Conservation (phyloP, 169 alveolate genomes). For the Plasmodium vivax region DNA sequence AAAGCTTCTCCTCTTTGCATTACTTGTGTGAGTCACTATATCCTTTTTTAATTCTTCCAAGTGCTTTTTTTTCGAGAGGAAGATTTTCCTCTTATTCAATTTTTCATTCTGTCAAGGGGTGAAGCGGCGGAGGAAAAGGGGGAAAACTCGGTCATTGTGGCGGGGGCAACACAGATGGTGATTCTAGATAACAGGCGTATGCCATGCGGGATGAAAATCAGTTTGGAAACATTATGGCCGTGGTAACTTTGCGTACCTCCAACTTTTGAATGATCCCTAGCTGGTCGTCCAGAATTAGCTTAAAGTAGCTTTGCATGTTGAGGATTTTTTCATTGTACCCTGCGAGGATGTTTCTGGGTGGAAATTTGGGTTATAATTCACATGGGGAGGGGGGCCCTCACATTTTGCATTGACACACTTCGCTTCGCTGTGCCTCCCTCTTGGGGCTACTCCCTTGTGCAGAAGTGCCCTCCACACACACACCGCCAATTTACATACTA, state of each 20-base stretch:
- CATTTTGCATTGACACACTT: neutral
- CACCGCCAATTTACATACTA: neutral
- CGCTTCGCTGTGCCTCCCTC: neutral
- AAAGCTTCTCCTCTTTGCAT: neutral
- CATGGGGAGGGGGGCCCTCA: neutral
- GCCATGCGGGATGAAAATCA: neutral
- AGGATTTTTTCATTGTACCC: conserved; percentile 31
- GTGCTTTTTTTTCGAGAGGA: conserved; percentile 24
- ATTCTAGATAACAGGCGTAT: neutral
- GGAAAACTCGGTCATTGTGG: neutral
- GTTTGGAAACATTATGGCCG: neutral
- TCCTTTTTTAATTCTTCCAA: conserved; percentile 44
- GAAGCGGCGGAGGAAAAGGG: neutral
- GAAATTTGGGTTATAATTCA: neutral
- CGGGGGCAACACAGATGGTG: neutral
- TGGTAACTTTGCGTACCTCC: conserved; percentile 7
- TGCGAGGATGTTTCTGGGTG: conserved; percentile 25
- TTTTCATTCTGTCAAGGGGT: conserved; percentile 41
- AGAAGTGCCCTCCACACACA: neutral
- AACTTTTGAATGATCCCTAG: conserved; percentile 29
- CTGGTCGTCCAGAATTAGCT: conserved; percentile 46
- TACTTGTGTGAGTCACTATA: conserved; percentile 30
- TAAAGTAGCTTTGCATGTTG: conserved; percentile 38
- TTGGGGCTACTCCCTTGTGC: neutral
- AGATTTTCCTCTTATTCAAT: conserved; percentile 36